Conservation (phyloP, 495 filamentous ascomycete genomes). For the Symbiotaphrina buchneri region DNA sequence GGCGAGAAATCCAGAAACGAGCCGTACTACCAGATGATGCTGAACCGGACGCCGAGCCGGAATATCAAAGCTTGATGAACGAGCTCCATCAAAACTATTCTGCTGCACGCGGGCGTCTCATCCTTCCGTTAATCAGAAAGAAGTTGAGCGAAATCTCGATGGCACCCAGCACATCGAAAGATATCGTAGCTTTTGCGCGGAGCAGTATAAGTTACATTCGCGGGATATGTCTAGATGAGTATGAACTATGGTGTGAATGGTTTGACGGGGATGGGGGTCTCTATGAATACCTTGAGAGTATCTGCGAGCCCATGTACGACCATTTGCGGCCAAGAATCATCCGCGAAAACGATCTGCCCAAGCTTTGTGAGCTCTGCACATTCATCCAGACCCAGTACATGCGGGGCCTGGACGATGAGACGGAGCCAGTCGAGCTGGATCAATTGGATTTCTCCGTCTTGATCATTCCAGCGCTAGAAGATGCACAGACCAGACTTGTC, state of each 20-base stretch:
- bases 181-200: constrained; percentile 45
- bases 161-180: constrained; percentile 40
- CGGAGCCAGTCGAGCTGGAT: constrained; percentile 25
- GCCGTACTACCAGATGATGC: constrained; percentile 34
- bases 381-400: constrained; percentile 72
- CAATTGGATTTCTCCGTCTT: constrained; percentile 43
- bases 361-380: constrained; percentile 61
- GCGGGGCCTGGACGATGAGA: constrained; percentile 46
- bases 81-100: constrained; percentile 46
- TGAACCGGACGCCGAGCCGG: constrained; percentile 37
- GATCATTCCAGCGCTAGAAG: constrained; percentile 45
- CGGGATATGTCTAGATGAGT: constrained; percentile 50
- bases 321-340: constrained; percentile 45
- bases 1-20: constrained; percentile 44
- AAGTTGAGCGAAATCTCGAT: constrained; percentile 43
- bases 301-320: constrained; percentile 59
- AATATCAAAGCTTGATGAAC: constrained; percentile 42
- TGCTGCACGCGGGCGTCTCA: constrained; percentile 30
- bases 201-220: constrained; percentile 48
- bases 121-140: constrained; percentile 32
- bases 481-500: constrained; percentile 55
- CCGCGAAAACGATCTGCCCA: constrained; percentile 45
- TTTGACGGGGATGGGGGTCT: constrained; percentile 46
- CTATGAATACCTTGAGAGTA: constrained; percentile 47
- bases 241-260: constrained; percentile 54